Conservation (phyloP, 139 green algal genomes). For the Edaphochlamys debaryana region DNA sequence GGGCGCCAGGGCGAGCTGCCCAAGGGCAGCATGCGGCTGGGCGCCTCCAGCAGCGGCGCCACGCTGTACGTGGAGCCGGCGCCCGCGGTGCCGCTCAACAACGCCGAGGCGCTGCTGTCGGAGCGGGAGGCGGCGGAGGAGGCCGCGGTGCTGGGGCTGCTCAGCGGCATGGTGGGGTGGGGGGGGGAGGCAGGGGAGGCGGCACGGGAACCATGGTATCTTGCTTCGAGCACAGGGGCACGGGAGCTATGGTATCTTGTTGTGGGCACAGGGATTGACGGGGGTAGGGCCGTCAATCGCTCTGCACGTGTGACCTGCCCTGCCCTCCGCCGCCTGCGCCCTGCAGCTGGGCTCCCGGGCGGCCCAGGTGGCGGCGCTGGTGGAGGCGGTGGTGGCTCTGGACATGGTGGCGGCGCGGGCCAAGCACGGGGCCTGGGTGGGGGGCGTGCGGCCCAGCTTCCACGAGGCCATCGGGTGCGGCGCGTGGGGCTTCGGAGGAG, state of each 20-base stretch:
- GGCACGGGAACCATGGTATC: too few relatives aligned
- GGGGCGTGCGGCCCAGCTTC: conserved; percentile 45
- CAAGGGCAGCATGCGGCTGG: conserved; percentile 57
- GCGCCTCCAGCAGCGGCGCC: conserved; percentile 59
- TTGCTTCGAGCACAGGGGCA: too few relatives aligned
- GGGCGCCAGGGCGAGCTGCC: conserved; percentile 77
- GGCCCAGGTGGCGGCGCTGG: conserved; percentile 36
- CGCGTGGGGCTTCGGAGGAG: too few relatives aligned
- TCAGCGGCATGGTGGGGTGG: conserved; percentile 56
- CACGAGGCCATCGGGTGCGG: too few relatives aligned
- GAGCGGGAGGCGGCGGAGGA: conserved; percentile 73
- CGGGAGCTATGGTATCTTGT: not conserved
- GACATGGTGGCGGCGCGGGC: conserved; percentile 76
- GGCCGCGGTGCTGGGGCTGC: conserved; percentile 58
- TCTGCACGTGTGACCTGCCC: not conserved
- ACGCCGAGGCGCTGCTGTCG: conserved; percentile 72
- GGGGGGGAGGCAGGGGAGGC: too few relatives aligned
- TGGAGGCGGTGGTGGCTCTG: conserved; percentile 62
- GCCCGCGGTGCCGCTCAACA: conserved; percentile 83
- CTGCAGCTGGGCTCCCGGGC: not conserved
- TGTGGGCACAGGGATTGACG: too few relatives aligned
- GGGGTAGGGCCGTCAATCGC: too few relatives aligned
- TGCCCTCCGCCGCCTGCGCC: not conserved
- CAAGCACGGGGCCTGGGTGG: conserved; percentile 70
- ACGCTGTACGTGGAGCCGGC: conserved; percentile 91